Base-by-base conservation (phyloP, 331 rosid species). In the Spiraea crenata region DNA sequence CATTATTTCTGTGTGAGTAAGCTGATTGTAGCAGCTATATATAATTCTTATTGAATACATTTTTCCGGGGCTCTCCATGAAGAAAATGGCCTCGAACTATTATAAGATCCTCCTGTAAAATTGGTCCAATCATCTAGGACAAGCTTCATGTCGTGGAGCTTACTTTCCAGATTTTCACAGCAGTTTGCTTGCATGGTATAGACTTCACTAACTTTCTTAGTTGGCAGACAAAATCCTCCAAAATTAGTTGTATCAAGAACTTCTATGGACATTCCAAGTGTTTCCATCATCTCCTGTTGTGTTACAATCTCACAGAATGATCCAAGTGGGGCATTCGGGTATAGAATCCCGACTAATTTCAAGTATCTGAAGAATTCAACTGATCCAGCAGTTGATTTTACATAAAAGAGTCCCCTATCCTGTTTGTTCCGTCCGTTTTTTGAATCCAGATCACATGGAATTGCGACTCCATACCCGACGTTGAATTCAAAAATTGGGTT, bases 171-270 rank as follows among this genome's bases (percentile, higher is more conserved):
- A 67, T 71, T 77, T 16, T 80, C 78, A 67, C 90, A 88, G 61
- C 91, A 88, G 72, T 80, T 84, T 54, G 87, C 84, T 60, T 82
- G 89, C 71, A 85, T 71, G 52, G 85, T 82, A 78, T 67, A 65
- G 62, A 63, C 82, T 14, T 66, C 47, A 54, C 66, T 64, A 42
- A 74, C 57, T 48, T 82, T 48, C 59, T 57, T 58, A 62, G 59
- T 74, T 38, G 65, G 63, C 52, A 74, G 77, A 76, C 89, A 82
- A 74, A 88, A 82, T 64, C 84, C 84, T 17, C 85, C 85, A 50
- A 83, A 85, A 63, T 68, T 42, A 34, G 59, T 46, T 52, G 74
- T 39, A 4, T 82, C 57, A 46, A 76, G 62, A 49, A 37, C 4
- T 38, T 71, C 25, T 31, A 78, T 56, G 0, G 67, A 70, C 35